Evolutionary conservation across 2,329 filamentous ascomycete species (phyloP), one percentile per base, ranked within the genome.

Genomic region (Colletotrichum chlorophyti): DNA sequence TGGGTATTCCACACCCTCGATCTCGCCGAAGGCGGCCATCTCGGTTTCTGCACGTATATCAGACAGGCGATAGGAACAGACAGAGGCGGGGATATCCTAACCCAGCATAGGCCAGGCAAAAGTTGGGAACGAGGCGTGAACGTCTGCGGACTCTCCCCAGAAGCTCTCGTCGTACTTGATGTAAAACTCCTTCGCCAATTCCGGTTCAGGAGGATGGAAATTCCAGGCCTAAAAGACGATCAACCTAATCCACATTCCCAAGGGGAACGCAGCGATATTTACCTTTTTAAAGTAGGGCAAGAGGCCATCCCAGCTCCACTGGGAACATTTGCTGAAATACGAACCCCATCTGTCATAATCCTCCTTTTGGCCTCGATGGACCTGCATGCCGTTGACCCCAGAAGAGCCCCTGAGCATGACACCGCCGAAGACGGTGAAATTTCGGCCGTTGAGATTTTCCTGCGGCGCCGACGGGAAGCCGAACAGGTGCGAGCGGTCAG

Each of bases 251-350:
- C 8, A 2, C 6, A n/a, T n/a, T 4, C 11, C 37, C 48, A 43
- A 60, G 60, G 2, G 49, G 58, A 11, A 60, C 49, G 34, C 38
- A 15, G 23, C 5, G 5, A n/a, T n/a, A 15, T 24, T 21, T 26
- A 61, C 66, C 64, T 69, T 70, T 26, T 64, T 65, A 55, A 69
- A 70, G 45, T 67, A 70, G 2, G 69, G 68, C 15, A 70, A 46
- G 5, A 69, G 47, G n/a, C 62, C 64, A 19, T 69, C 58, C 68
- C 68, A 70, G 41, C 60, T 65, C 69, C 69, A 70, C 21, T 61
- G 48, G 2, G 61, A 63, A 9, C 46, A 38, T 34, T 29, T 26
- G 17, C 64, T 59, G 38, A 66, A 67, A 35, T 65, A 67, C 2
- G 53, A 47, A 3, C 58, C 65, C 67, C 68, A 70, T 6, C 64